Conservation (phyloP, 192 early-diverging fungal species). For the Thamnidium elegans region DNA sequence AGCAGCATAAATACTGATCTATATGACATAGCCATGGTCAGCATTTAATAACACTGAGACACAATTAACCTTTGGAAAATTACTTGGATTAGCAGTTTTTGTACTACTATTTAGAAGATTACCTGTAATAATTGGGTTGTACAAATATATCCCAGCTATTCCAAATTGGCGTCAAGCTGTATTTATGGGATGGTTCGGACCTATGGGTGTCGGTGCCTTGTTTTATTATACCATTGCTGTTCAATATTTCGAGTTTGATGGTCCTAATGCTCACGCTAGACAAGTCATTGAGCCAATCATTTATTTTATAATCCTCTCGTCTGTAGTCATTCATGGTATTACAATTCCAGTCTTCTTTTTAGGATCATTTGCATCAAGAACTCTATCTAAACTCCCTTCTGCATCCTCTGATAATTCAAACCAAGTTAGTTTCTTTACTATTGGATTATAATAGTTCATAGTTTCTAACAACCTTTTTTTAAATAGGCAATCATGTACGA, state of each 20-base stretch:
- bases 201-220: conserved; percentile 67
- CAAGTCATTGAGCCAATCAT: conserved; percentile 54
- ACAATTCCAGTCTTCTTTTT: conserved; percentile 72
- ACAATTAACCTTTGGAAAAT: conserved; percentile 59
- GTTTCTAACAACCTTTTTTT: too few relatives aligned
- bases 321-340: conserved; percentile 80
- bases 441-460: too few relatives aligned
- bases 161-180: conserved; percentile 67
- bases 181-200: conserved; percentile 90
- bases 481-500: too few relatives aligned
- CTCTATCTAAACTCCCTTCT: conserved; percentile 9
- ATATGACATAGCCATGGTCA: conserved; percentile 58
- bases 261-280: conserved; percentile 31
- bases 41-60: conserved; percentile 51
- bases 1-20: background rate
- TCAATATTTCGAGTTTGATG: conserved; percentile 12
- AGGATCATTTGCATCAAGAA: conserved; percentile 38
- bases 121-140: conserved; percentile 58
- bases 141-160: conserved; percentile 62
- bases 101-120: conserved; percentile 71
- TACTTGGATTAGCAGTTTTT: conserved; percentile 52
- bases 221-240: conserved; percentile 41
- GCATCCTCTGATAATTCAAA: too few relatives aligned
- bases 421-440: too few relatives aligned
- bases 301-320: conserved; percentile 68